Evolutionary conservation across 441 rosid genomes (phyloP).

Genomic region (Flueggea neowawraea): DNA sequence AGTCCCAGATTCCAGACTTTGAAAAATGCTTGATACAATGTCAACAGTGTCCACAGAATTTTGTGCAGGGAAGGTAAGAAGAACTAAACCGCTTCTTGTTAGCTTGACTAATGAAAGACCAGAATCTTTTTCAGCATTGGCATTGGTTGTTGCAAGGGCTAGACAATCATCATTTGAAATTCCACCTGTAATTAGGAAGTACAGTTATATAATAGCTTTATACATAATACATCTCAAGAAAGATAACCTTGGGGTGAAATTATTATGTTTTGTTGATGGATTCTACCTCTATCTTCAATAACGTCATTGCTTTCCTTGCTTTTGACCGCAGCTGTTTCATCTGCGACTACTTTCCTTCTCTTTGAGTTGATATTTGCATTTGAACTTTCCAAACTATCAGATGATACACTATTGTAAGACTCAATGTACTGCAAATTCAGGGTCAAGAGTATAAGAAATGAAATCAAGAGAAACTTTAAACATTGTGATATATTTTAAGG

Average conservation of each 20-base stretch:
- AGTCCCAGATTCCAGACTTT: slow-evolving; percentile 51
- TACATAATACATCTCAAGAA: not conserved
- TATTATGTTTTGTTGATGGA: not conserved
- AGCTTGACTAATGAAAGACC: slow-evolving; percentile 83
- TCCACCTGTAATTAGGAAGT: slow-evolving; percentile 23
- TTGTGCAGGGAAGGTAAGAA: slow-evolving; percentile 52
- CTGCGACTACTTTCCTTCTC: slow-evolving; percentile 51
- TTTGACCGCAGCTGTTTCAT: slow-evolving; percentile 26
- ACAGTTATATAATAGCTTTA: too few species aligned
- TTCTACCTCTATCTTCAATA: slow-evolving; percentile 33
- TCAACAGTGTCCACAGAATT: slow-evolving; percentile 34
- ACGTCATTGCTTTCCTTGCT: slow-evolving; percentile 15
- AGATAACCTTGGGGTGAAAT: slow-evolving; percentile 16
- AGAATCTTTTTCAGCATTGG: slow-evolving; percentile 22
- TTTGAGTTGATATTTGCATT: slow-evolving; percentile 31
- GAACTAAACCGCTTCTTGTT: slow-evolving; percentile 79
- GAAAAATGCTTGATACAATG: slow-evolving; percentile 47
- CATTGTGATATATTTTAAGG: not conserved
- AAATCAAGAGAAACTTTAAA: not conserved
- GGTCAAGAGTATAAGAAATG: not conserved
- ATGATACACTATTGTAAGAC: slow-evolving; percentile 17
- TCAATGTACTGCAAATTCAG: slow-evolving; percentile 40
- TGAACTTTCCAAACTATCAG: slow-evolving; percentile 23
- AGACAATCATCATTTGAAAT: slow-evolving; percentile 17
- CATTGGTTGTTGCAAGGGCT: slow-evolving; percentile 23